Conservation (phyloP, 2,329 filamentous ascomycete genomes). For the Xylariomycetidae sp. region DNA sequence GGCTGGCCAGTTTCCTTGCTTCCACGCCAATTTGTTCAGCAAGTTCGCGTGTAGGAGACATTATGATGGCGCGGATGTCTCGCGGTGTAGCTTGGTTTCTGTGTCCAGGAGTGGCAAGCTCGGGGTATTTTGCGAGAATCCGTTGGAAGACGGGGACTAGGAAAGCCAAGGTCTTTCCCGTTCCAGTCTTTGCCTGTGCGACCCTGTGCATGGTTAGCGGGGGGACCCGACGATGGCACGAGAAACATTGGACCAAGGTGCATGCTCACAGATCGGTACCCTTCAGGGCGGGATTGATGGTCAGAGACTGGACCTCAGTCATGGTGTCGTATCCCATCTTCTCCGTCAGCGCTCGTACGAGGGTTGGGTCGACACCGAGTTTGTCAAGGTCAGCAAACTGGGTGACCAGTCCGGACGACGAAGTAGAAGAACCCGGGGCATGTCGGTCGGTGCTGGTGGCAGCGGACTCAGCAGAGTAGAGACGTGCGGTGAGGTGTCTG, state of each 20-base stretch:
- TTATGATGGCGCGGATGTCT: conserved; percentile 65
- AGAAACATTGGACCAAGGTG: background rate
- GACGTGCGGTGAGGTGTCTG: conserved; percentile 13
- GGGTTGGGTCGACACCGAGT: conserved; percentile 54
- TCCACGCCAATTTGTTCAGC: conserved; percentile 78
- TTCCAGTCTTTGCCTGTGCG: conserved; percentile 94
- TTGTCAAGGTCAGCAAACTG: conserved; percentile 41
- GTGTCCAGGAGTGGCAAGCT: conserved; percentile 46
- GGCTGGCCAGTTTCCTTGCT: conserved; percentile 60
- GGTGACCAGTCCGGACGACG: conserved; percentile 26
- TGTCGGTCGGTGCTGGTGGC: conserved; percentile 8
- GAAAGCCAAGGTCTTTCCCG: conserved; percentile 94
- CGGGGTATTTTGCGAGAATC: conserved; percentile 61
- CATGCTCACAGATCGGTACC: conserved; percentile 74
- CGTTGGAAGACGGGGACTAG: conserved; percentile 80
- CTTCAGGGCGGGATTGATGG: conserved; percentile 73
- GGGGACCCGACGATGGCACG: conserved; percentile 14
- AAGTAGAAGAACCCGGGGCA: conserved; percentile 10
- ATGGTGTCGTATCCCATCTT: conserved; percentile 76
- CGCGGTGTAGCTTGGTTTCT: conserved; percentile 36
- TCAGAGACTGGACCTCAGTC: conserved; percentile 87
- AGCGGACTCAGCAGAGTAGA: conserved; percentile 19
- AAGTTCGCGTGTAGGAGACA: conserved; percentile 78
- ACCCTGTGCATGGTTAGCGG: conserved; percentile 46
- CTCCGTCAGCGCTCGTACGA: conserved; percentile 65